Conservation (phyloP, 1,284 basidiomycete species). For the Trametes hirsuta region DNA sequence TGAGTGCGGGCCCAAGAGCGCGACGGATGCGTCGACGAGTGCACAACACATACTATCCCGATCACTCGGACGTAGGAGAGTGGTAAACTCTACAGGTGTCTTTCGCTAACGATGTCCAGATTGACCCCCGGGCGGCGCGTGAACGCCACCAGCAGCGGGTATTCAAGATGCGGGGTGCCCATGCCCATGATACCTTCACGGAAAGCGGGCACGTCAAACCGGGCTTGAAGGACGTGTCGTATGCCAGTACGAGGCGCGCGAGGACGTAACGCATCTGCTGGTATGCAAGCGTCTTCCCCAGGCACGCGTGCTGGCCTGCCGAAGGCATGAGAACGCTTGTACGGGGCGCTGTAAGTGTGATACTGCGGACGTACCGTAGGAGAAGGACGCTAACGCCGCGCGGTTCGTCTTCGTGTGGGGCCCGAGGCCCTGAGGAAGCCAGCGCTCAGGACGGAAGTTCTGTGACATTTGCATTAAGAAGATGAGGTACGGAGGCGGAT, state of each 20-base stretch:
- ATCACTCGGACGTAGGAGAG: no score
- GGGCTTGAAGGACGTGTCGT: constrained; percentile 18
- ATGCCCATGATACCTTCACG: constrained; percentile 20
- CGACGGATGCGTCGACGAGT: no score
- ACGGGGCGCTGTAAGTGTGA: neutral
- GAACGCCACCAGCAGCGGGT: constrained; percentile 12
- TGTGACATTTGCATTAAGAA: neutral
- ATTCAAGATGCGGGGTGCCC: constrained; percentile 23
- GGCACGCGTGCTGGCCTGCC: constrained; percentile 18
- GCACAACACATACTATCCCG: no score
- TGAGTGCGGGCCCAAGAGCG: no score
- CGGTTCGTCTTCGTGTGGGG: constrained; percentile 17
- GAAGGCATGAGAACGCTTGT: neutral
- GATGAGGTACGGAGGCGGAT: neutral
- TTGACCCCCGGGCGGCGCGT: neutral
- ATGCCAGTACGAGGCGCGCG: constrained; percentile 20
- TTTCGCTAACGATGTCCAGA: neutral
- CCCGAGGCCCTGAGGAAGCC: constrained; percentile 23
- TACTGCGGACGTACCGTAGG: constrained; percentile 18
- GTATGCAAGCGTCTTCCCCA: constrained; percentile 30
- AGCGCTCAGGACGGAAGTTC: constrained; percentile 31
- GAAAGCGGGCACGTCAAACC: constrained; percentile 18
- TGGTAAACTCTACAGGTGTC: neutral
- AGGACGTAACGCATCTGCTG: constrained; percentile 29
- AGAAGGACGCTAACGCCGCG: constrained; percentile 25